Conservation (phyloP, 2,329 filamentous ascomycete genomes). For the Ophiostoma piceae region DNA sequence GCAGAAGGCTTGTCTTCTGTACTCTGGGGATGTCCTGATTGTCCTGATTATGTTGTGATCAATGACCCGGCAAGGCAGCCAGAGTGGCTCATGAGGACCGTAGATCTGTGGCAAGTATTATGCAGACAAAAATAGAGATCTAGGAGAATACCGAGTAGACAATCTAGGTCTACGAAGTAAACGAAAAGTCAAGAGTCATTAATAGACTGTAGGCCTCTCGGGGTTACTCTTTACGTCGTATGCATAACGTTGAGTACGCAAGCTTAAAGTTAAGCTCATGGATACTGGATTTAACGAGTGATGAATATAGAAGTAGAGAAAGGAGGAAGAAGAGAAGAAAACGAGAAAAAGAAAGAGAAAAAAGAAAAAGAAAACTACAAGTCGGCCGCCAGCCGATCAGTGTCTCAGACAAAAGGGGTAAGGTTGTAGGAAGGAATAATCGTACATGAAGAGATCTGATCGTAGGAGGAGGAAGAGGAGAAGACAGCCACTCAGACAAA, state of each 20-base stretch:
- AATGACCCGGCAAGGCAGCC: background rate
- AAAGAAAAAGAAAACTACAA: background rate
- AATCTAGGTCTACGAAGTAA: background rate
- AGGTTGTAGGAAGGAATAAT: background rate
- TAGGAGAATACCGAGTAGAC: background rate
- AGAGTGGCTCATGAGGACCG: background rate
- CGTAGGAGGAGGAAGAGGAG: background rate
- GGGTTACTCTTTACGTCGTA: background rate
- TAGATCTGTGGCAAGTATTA: background rate
- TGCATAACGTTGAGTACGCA: background rate
- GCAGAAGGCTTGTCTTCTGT: background rate
- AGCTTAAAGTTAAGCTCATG: constrained; percentile 18
- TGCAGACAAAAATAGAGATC: background rate
- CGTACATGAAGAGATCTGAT: background rate
- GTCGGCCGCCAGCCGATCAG: background rate
- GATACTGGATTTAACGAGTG: background rate
- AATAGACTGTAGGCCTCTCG: background rate
- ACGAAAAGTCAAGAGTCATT: background rate
- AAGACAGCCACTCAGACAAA: background rate
- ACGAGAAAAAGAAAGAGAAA: background rate
- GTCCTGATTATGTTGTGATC: background rate
- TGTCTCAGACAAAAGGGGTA: constrained; percentile 5
- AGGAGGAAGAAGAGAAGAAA: background rate
- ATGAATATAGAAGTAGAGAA: background rate
- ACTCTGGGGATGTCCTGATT: background rate